These are phyloP conservation scores for Penicillium sp. DNA, from an alignment of 2,329 filamentous ascomycete species.

Conservation along the genomic window DNA sequence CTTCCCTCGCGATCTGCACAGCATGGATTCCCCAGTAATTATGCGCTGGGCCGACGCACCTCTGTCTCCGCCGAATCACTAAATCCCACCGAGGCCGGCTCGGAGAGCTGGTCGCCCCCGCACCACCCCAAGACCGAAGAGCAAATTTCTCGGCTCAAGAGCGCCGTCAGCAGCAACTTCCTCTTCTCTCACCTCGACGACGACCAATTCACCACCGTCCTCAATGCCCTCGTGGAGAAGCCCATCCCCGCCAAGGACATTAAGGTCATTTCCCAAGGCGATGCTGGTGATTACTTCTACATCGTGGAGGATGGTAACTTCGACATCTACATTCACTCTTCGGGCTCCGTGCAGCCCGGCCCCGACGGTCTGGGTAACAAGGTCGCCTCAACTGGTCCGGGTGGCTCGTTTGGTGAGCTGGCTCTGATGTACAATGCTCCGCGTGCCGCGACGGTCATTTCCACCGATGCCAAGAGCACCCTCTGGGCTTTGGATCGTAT, in stretches of 20 bases:
- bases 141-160: slow-evolving; percentile 76
- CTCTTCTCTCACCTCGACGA: slow-evolving; percentile 93
- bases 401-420: slow-evolving; percentile 93
- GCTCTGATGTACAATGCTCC: slow-evolving; percentile 99
- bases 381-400: slow-evolving; percentile 78
- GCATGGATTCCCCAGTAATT: slow-evolving; percentile 73
- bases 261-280: slow-evolving; percentile 92
- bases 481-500: slow-evolving; percentile 94
- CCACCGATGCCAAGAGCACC: slow-evolving; percentile 73
- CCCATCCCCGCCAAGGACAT: slow-evolving; percentile 88
- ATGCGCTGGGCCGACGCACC: slow-evolving; percentile 89
- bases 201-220: slow-evolving; percentile 82
- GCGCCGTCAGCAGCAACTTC: slow-evolving; percentile 85
- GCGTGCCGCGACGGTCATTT: slow-evolving; percentile 89
- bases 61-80: slow-evolving; percentile 96
- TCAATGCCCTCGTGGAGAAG: slow-evolving; percentile 91
- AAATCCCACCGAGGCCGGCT: slow-evolving; percentile 79
- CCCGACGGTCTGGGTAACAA: slow-evolving; percentile 78
- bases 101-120: slow-evolving; percentile 89
- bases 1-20: slow-evolving; percentile 29
- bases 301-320: slow-evolving; percentile 90
- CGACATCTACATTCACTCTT: slow-evolving; percentile 83
- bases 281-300: slow-evolving; percentile 97
- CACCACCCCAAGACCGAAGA: slow-evolving; percentile 79
- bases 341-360: slow-evolving; percentile 76